Evolutionary conservation across 345 rosid species (phyloP).

Genomic region (Corchorus olitorius): DNA sequence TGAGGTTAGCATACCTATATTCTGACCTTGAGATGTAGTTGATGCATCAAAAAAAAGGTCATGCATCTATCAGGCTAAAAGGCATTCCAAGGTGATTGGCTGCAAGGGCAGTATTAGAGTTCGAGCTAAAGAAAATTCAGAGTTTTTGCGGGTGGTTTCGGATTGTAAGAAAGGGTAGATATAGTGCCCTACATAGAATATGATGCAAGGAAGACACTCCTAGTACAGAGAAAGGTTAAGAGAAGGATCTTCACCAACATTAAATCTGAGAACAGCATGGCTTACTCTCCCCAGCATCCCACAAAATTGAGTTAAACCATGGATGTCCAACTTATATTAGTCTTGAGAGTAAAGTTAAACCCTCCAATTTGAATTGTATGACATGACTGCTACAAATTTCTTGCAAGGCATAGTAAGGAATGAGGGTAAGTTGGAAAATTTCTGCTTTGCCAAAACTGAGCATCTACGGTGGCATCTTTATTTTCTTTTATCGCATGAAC

Average conservation of each 20-base stretch:
- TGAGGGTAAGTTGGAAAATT: not conserved
- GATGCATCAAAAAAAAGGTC: not conserved
- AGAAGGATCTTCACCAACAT: not conserved
- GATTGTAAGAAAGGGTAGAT: not conserved
- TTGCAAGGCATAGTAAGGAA: not conserved
- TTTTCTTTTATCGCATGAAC: not conserved
- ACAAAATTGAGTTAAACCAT: not conserved
- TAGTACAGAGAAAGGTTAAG: not conserved
- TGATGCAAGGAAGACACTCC: not conserved
- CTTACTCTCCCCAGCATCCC: not conserved
- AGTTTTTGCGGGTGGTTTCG: no score
- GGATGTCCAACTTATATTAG: not conserved
- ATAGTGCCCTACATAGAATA: not conserved
- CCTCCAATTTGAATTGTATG: not conserved
- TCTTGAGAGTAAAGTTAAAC: not conserved
- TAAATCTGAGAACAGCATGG: not conserved
- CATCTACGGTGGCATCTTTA: not conserved
- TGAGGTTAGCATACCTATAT: not conserved
- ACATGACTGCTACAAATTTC: not conserved
- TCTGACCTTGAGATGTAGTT: not conserved
- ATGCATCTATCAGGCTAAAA: not conserved
- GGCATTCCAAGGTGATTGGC: not conserved
- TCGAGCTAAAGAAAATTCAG: no score
- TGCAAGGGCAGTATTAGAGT: not conserved
- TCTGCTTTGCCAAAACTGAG: not conserved